Percentiles rank a stretch among this genome's conserved stretches.
phyloP scores from a whole-genome alignment of 2,329 filamentous ascomycete genomes.

The Beauveria brongniartii region DNA sequence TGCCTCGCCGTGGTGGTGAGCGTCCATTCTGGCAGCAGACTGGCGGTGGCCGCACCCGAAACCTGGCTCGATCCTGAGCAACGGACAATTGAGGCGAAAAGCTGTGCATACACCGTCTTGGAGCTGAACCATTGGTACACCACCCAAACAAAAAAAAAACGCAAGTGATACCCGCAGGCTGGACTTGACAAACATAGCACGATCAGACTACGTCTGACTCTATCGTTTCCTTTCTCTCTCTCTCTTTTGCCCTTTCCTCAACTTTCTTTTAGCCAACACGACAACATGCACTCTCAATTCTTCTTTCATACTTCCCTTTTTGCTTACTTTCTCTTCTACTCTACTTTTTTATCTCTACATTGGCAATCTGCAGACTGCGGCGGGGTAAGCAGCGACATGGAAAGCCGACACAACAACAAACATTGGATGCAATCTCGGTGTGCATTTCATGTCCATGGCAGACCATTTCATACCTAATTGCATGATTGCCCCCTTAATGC shows the following conservation, averaged over 20 bases:
- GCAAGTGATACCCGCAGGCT: background rate
- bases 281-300: background rate
- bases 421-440: background rate
- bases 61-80: constrained; percentile 8
- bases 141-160: background rate
- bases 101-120: background rate
- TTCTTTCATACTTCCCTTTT: background rate
- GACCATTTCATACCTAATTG: background rate
- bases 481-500: background rate
- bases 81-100: background rate
- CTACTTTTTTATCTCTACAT: constrained; percentile 3
- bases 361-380: background rate
- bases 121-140: background rate
- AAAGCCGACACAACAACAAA: background rate
- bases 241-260: background rate
- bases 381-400: background rate
- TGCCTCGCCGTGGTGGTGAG: constrained; percentile 10
- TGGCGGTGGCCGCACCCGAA: constrained; percentile 9
- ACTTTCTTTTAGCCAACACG: background rate
- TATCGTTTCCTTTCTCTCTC: background rate
- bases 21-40: constrained; percentile 12
- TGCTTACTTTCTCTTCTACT: background rate
- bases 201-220: background rate
- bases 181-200: background rate
- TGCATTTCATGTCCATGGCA: background rate